phyloP scores from a whole-genome alignment of 2,329 filamentous ascomycete genomes.

The Colletotrichum endophyticum region DNA sequence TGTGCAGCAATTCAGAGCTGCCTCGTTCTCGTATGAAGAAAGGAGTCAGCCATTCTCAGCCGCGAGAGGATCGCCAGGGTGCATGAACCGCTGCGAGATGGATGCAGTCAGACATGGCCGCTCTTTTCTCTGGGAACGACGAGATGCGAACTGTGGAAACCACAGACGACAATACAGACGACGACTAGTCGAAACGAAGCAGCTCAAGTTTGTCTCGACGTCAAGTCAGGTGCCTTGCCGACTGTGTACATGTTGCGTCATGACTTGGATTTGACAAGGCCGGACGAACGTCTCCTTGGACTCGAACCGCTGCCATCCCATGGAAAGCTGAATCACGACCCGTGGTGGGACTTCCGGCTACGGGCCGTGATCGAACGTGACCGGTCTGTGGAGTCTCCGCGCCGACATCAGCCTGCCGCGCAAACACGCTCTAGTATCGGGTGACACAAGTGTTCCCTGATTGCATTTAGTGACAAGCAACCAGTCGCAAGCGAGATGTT shows the following conservation, averaged over 20 bases:
- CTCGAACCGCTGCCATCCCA: slow-evolving; percentile 13
- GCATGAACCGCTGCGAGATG: slow-evolving; percentile 18
- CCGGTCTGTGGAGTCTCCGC: slow-evolving; percentile 3
- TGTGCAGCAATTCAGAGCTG: not conserved
- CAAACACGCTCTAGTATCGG: not conserved
- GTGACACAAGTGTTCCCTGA: not conserved
- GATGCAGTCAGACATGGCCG: not conserved
- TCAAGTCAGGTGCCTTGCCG: slow-evolving; percentile 6
- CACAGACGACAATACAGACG: not conserved
- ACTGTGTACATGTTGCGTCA: slow-evolving; percentile 14
- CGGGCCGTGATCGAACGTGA: slow-evolving; percentile 17
- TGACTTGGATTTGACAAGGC: slow-evolving; percentile 8
- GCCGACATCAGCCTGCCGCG: slow-evolving; percentile 5
- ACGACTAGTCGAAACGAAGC: not conserved
- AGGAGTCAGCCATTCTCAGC: not conserved
- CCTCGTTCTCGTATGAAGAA: not conserved
- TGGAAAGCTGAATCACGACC: slow-evolving; percentile 14
- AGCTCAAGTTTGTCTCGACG: not conserved
- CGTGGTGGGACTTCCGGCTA: not conserved
- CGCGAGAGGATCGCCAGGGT: not conserved
- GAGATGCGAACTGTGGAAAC: not conserved
- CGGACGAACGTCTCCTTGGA: not conserved
- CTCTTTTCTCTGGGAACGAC: not conserved
- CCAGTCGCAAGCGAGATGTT: not conserved
- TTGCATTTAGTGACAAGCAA: not conserved